Conservation (phyloP, 129 eudicot species). For the Flaveria robusta region DNA sequence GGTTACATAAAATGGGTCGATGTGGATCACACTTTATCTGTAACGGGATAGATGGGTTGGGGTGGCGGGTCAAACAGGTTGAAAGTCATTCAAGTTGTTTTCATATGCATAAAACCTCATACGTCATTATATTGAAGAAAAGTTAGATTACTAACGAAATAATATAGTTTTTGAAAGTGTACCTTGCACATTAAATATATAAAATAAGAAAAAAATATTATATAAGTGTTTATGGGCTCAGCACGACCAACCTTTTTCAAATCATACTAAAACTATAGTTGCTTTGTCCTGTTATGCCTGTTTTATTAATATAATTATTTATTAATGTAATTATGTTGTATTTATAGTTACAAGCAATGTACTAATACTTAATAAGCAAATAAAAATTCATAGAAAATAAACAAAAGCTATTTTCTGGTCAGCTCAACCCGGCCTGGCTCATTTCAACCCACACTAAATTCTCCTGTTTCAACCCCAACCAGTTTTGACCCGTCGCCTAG, state of each 20-base stretch:
- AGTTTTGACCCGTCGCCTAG: neutral
- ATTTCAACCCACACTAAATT: neutral
- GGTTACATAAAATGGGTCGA: neutral
- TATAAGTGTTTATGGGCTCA: neutral
- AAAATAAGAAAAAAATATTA: neutral
- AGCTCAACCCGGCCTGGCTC: neutral
- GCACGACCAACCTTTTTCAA: too few relatives aligned
- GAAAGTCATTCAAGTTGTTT: neutral
- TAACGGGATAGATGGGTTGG: neutral
- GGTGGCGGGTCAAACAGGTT: neutral
- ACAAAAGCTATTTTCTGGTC: neutral
- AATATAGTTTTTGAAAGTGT: neutral
- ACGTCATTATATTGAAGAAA: too few relatives aligned
- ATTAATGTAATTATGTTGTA: neutral
- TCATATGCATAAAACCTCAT: neutral
- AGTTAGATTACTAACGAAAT: too few relatives aligned
- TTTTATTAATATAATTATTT: neutral
- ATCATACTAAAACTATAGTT: too few relatives aligned
- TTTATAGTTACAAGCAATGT: neutral
- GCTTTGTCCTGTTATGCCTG: too few relatives aligned
- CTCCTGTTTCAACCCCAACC: neutral
- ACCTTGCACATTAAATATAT: neutral
- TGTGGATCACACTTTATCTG: neutral
- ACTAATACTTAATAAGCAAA: neutral
- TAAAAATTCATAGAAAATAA: neutral